These are phyloP conservation scores for Plenodomus biglobosus DNA, from an alignment of 2,329 filamentous ascomycete genomes.

Conservation along the genomic window DNA sequence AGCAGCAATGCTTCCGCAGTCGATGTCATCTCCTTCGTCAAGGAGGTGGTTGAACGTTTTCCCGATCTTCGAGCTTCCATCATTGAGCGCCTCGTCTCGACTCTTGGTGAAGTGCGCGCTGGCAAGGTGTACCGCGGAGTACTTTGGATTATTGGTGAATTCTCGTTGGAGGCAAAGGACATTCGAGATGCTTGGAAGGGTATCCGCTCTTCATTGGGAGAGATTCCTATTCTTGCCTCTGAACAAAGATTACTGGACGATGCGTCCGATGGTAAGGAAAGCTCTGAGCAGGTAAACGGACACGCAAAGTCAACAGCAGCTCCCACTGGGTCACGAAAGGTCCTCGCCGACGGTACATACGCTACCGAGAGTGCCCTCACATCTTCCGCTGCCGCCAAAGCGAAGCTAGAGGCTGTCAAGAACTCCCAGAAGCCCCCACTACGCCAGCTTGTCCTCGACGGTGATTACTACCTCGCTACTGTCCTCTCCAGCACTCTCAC, in stretches of 20 bases:
- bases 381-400: slow-evolving; percentile 84
- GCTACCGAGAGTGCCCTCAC: slow-evolving; percentile 95
- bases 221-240: slow-evolving; percentile 94
- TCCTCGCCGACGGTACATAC: slow-evolving; percentile 95
- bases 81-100: slow-evolving; percentile 83
- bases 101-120: slow-evolving; percentile 87
- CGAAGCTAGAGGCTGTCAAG: slow-evolving; percentile 93
- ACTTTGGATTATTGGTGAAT: slow-evolving; percentile 97
- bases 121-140: slow-evolving; percentile 97
- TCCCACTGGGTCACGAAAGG: slow-evolving; percentile 82
- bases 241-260: slow-evolving; percentile 91
- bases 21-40: slow-evolving; percentile 97
- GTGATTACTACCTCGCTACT: slow-evolving; percentile 93
- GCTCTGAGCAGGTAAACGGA: slow-evolving; percentile 73
- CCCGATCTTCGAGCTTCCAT: slow-evolving; percentile 85
- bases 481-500: slow-evolving; percentile 95
- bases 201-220: slow-evolving; percentile 88
- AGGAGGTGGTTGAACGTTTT: slow-evolving; percentile 98
- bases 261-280: slow-evolving; percentile 61
- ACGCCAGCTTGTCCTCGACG: slow-evolving; percentile 86
- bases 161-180: slow-evolving; percentile 88
- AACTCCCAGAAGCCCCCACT: slow-evolving; percentile 94
- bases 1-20: slow-evolving; percentile 97
- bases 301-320: slow-evolving; percentile 69
- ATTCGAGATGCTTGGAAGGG: slow-evolving; percentile 97